These are phyloP conservation scores for Seiridium unicorne DNA, from an alignment of 2,329 filamentous ascomycete genomes.

Conservation along the genomic window DNA sequence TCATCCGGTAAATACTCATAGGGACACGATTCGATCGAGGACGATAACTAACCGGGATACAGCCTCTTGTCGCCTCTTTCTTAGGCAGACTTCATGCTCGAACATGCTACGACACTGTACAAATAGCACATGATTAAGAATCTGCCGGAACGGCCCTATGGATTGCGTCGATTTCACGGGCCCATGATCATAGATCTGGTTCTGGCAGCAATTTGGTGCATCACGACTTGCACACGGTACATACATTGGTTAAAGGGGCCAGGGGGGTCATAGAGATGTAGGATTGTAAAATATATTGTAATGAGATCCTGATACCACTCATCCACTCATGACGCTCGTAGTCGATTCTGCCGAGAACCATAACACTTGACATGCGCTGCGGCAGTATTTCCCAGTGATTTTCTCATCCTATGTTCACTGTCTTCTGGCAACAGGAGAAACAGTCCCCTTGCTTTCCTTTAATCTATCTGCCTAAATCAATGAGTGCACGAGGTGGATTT, in stretches of 20 bases:
- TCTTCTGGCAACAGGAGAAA: no score
- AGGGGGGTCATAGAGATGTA: not conserved
- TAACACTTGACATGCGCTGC: no score
- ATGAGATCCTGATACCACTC: constrained; percentile 9
- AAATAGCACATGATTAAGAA: constrained; percentile 5
- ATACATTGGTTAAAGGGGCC: not conserved
- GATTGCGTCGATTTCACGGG: not conserved
- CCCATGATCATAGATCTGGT: not conserved
- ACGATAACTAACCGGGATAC: constrained; percentile 18
- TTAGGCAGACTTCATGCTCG: constrained; percentile 31
- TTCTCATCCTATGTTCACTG: no score
- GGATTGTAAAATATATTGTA: constrained; percentile 8
- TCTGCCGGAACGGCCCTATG: not conserved
- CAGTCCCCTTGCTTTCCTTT: no score
- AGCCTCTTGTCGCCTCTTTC: constrained; percentile 66
- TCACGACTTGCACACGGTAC: not conserved
- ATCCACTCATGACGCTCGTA: not conserved
- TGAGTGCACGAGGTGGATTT: no score
- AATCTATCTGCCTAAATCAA: no score
- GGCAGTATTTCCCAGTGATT: no score
- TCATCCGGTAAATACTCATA: constrained; percentile 48
- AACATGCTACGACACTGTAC: constrained; percentile 7
- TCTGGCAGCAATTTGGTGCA: not conserved
- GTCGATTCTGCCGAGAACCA: no score
- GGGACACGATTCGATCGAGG: not conserved